Percentiles rank a stretch among this genome's conserved stretches.
Conservation (phyloP, 192 early-diverging fungal species). For the Gamsiella multidivaricata region DNA sequence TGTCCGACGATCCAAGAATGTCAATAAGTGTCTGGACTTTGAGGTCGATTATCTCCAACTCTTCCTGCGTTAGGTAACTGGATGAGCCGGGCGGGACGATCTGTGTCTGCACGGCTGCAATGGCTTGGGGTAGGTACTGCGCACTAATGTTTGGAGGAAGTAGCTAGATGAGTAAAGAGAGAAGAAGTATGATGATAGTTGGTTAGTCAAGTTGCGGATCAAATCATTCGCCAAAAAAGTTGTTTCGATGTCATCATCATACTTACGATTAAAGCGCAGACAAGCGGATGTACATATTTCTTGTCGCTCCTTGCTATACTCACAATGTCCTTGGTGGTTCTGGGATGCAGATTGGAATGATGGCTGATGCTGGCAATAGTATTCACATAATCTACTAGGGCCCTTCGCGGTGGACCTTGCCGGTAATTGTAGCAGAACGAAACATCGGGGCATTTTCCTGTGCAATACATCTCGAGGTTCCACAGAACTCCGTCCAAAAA, state of each 20-base stretch:
- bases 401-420: slow-evolving; percentile 25
- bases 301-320: neutral
- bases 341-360: slow-evolving; percentile 3
- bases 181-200: neutral
- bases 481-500: slow-evolving; percentile 43
- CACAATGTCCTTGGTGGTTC: slow-evolving; percentile 1
- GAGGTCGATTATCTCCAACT: slow-evolving; percentile 25
- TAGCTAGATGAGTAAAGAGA: slow-evolving; percentile 1
- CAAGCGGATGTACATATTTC: slow-evolving; percentile 37
- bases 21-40: slow-evolving; percentile 18
- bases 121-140: slow-evolving; percentile 24
- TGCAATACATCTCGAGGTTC: slow-evolving; percentile 53
- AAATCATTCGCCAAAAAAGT: neutral
- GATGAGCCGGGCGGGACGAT: slow-evolving; percentile 10
- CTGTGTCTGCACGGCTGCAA: slow-evolving; percentile 15
- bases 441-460: slow-evolving; percentile 49
- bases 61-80: slow-evolving; percentile 18
- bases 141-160: slow-evolving; percentile 9
- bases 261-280: slow-evolving; percentile 50
- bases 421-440: slow-evolving; percentile 28
- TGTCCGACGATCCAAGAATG: slow-evolving; percentile 2
- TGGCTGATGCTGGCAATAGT: neutral
- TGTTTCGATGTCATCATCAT: neutral
- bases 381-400: slow-evolving; percentile 21
- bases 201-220: neutral